phyloP scores from a whole-genome alignment of 306 rosid genomes.

The Castanea crenata region DNA sequence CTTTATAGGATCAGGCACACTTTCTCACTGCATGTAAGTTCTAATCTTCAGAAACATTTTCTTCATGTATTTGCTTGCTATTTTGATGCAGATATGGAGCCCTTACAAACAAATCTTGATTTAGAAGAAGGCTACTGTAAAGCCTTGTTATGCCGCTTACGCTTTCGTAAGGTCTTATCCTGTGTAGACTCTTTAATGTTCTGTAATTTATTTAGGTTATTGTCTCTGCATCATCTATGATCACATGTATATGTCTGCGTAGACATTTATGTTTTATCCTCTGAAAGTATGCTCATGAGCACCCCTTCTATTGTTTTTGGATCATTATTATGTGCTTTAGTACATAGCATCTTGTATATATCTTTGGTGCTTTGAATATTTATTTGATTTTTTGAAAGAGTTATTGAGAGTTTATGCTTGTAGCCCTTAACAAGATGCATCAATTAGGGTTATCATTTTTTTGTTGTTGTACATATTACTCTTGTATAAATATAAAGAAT shows the following conservation, averaged over 20 bases:
- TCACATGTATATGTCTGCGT: neutral
- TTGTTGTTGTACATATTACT: too few relatives aligned
- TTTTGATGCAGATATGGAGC: slow-evolving; percentile 72
- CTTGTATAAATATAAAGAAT: neutral
- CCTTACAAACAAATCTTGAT: slow-evolving; percentile 67
- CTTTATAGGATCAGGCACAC: neutral
- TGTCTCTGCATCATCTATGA: slow-evolving; percentile 24
- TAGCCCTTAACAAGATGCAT: neutral
- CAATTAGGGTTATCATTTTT: neutral
- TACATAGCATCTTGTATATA: neutral
- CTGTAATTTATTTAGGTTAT: slow-evolving; percentile 20
- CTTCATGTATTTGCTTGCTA: slow-evolving; percentile 22
- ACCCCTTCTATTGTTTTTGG: neutral
- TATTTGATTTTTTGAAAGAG: neutral
- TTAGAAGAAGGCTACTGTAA: slow-evolving; percentile 96
- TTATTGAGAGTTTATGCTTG: neutral
- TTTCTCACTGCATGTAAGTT: slow-evolving; percentile 19
- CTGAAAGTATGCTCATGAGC: neutral
- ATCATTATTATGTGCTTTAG: neutral
- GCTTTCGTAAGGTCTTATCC: slow-evolving; percentile 99
- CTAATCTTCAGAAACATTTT: neutral
- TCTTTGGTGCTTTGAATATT: neutral
- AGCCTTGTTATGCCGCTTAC: slow-evolving; percentile 91
- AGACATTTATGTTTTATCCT: neutral
- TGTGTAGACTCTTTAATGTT: slow-evolving; percentile 46